Evolutionary conservation across 2,329 filamentous ascomycete genomes (phyloP), one percentile per base, ranked within the genome.

Genomic region (Xylariaceae sp.): DNA sequence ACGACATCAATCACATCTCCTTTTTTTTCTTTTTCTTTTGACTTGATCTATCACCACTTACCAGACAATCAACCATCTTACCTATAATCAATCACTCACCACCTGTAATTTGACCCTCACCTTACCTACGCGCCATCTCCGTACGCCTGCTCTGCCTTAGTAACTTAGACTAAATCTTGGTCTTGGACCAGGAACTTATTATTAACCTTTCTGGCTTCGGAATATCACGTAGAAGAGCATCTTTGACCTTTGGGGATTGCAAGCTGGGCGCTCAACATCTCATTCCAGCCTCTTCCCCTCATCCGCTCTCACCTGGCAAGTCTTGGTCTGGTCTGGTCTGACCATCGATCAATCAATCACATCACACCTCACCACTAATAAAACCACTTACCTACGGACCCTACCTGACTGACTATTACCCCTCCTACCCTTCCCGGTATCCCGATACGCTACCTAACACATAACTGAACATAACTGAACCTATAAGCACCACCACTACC

Each of bases 351-450:
- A n/a, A n/a, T n/a, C n/a, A n/a, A n/a, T n/a, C n/a, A 26, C 45
- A 24, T 48, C 28, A 39, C 33, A 49, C 46, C 33, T 39, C 34
- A 48, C n/a, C 45, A 47, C 29, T 36, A 36, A 36, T 11, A 16
- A 5, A 37, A 40, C 19, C 9, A 24, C 40, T 23, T 44, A 24
- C 24, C 12, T 44, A 28, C 26, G 36, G 36, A 19, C 17, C 9
- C 36, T 9, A 31, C 28, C 28, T 45, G 36, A 46, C 29, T 48
- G n/a, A 36, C 16, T 9, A 46, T 40, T 62, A 60, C 59, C 59
- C 59, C 59, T 60, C 59, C 59, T 62, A 61, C 59, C 56, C 56
- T 53, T 56, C 59, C 59, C 56, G 59, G 59, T 48, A 59, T 60
- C 44, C 59, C 59, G 56, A 59, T 29, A 51, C 48, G 21, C 21